Conservation (phyloP, 164 flowering plant genomes). For the grape (Vitis vinifera) region ASM3070453v1 NC_081823.1:1416501-1417000, state of each 20-base stretch:
- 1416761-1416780: conserved; percentile 2
- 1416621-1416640: no score
- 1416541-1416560: no score
- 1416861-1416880: conserved; percentile 60
- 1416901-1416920: no score
- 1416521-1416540: no score
- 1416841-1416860: conserved; percentile 51
- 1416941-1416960: neutral
- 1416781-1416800: conserved; percentile 25
- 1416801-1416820: conserved; percentile 30
- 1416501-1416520: no score
- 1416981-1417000: neutral
- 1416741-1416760: neutral
- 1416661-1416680: no score
- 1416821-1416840: conserved; percentile 40
- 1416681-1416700: neutral
- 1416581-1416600: no score
- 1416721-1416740: neutral
- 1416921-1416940: neutral
- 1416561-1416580: no score
- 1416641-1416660: no score
- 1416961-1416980: neutral
- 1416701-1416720: neutral
- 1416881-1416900: neutral
- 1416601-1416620: no score